A percentile compares a stretch with the other conserved stretches of the same genome.
Conservation (phyloP, 108 stramenopile species). For the Aureococcus anophagefferens region DNA sequence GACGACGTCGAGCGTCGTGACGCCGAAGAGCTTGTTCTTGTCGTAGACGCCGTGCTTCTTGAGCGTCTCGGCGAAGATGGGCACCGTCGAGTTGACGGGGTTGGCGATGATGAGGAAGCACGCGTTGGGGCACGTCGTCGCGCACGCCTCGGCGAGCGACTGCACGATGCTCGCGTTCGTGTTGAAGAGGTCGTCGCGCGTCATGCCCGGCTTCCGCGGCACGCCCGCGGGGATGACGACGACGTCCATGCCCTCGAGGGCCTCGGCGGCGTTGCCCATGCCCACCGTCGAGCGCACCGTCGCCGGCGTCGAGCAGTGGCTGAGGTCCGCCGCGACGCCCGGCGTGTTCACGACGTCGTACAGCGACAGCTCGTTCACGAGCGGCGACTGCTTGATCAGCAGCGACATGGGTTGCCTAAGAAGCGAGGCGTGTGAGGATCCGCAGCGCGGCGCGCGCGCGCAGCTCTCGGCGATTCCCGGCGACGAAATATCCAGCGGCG, state of each 20-base stretch:
- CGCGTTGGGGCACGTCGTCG: slow-evolving; percentile 86
- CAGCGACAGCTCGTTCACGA: slow-evolving; percentile 64
- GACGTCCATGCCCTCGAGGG: slow-evolving; percentile 67
- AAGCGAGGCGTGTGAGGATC: too few relatives aligned
- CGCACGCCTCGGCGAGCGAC: slow-evolving; percentile 85
- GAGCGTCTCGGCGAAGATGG: slow-evolving; percentile 94
- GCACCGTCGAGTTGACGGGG: slow-evolving; percentile 99
- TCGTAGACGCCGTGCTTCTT: slow-evolving; percentile 90
- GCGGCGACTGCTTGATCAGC: slow-evolving; percentile 80
- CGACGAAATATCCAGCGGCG: too few relatives aligned
- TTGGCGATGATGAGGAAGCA: slow-evolving; percentile 94
- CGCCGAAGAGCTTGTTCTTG: slow-evolving; percentile 85
- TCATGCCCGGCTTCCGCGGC: slow-evolving; percentile 66
- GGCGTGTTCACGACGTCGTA: slow-evolving; percentile 88
- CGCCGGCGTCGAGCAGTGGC: slow-evolving; percentile 36
- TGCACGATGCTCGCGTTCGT: slow-evolving; percentile 91
- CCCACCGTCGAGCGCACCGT: background rate
- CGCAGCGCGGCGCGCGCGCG: too few relatives aligned
- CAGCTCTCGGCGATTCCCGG: too few relatives aligned
- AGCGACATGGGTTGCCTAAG: slow-evolving; percentile 94
- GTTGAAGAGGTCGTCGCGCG: slow-evolving; percentile 91
- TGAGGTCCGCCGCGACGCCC: slow-evolving; percentile 95
- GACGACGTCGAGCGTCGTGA: slow-evolving; percentile 96
- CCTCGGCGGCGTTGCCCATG: background rate
- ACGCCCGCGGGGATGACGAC: slow-evolving; percentile 89